A percentile compares a stretch with the other conserved stretches of the same genome.
phyloP scores from a whole-genome alignment of 176 grass and related monocot genomes.

The Tillandsia leiboldiana region DNA sequence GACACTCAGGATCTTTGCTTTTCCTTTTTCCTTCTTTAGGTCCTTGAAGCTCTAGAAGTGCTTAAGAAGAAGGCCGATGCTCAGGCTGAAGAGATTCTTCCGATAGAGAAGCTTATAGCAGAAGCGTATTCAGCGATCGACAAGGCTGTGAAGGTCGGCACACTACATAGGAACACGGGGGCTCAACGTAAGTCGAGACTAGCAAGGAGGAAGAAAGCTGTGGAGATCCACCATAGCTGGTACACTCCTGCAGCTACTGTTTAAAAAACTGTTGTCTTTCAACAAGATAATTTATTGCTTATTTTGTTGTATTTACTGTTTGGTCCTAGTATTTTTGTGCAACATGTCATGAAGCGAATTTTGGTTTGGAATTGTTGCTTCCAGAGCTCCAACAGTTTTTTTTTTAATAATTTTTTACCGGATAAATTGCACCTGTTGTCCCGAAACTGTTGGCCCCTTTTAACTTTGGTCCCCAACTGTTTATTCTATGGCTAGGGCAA shows the following conservation, averaged over 20 bases:
- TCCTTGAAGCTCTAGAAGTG: conserved; percentile 55
- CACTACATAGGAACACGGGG: conserved; percentile 78
- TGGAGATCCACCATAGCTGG: conserved; percentile 79
- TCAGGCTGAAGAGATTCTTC: conserved; percentile 61
- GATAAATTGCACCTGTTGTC: too few species aligned
- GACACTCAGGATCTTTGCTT: background rate
- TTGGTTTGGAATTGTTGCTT: too few species aligned
- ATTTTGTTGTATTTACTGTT: too few species aligned
- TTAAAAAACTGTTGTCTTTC: background rate
- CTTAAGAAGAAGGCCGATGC: conserved; percentile 80
- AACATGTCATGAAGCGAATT: too few species aligned
- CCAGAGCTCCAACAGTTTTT: too few species aligned
- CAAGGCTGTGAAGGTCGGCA: conserved; percentile 73
- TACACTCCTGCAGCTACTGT: conserved; percentile 41
- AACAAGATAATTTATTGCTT: background rate
- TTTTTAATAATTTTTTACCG: too few species aligned
- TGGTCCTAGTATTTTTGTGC: too few species aligned
- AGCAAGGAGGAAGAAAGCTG: conserved; percentile 70
- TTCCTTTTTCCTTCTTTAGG: conserved; percentile 30
- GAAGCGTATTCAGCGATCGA: conserved; percentile 81
- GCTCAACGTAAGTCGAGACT: conserved; percentile 75
- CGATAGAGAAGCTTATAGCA: conserved; percentile 66
- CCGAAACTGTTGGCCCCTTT: too few species aligned
- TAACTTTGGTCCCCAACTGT: too few species aligned
- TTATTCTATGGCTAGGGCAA: too few species aligned